Evolutionary conservation across 2,329 filamentous ascomycete genomes (phyloP).

Genomic region (Penicillium aurantiogriseum): DNA sequence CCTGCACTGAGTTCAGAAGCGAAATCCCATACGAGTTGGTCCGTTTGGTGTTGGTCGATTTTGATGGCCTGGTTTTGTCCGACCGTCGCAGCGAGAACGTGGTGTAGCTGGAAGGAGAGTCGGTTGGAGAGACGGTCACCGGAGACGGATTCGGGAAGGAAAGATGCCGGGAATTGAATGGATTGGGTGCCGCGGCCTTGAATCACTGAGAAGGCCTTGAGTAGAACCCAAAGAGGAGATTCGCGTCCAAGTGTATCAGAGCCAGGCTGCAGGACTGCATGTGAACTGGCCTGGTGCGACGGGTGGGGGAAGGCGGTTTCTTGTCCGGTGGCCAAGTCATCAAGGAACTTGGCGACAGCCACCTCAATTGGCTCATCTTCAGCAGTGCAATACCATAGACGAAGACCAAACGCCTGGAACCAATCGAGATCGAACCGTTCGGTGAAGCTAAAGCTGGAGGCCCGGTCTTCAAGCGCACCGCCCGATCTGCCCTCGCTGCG

Average conservation of each 20-base stretch:
- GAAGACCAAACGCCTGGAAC: constrained; percentile 88
- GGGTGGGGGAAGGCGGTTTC: constrained; percentile 70
- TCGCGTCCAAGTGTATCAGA: constrained; percentile 55
- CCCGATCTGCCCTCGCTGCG: constrained; percentile 72
- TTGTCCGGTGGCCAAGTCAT: constrained; percentile 68
- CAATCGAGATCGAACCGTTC: constrained; percentile 84
- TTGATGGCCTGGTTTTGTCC: constrained; percentile 51
- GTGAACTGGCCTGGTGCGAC: constrained; percentile 64
- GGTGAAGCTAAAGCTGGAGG: constrained; percentile 76
- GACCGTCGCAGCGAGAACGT: constrained; percentile 55
- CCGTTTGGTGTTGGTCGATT: constrained; percentile 59
- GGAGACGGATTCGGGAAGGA: constrained; percentile 74
- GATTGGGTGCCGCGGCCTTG: constrained; percentile 34
- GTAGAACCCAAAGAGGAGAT: constrained; percentile 81
- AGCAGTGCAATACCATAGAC: constrained; percentile 81
- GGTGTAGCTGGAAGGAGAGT: constrained; percentile 80
- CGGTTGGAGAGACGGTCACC: constrained; percentile 72
- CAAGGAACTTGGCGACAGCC: constrained; percentile 70
- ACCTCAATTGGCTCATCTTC: constrained; percentile 66
- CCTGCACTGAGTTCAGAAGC: constrained; percentile 50
- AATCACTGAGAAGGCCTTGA: constrained; percentile 70
- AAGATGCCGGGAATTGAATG: constrained; percentile 61
- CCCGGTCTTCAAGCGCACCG: constrained; percentile 74
- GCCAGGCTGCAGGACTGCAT: constrained; percentile 61
- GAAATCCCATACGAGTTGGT: constrained; percentile 66